Evolutionary conservation across 2,329 filamentous ascomycete genomes (phyloP).

Genomic region (Cercospora citrullina): DNA sequence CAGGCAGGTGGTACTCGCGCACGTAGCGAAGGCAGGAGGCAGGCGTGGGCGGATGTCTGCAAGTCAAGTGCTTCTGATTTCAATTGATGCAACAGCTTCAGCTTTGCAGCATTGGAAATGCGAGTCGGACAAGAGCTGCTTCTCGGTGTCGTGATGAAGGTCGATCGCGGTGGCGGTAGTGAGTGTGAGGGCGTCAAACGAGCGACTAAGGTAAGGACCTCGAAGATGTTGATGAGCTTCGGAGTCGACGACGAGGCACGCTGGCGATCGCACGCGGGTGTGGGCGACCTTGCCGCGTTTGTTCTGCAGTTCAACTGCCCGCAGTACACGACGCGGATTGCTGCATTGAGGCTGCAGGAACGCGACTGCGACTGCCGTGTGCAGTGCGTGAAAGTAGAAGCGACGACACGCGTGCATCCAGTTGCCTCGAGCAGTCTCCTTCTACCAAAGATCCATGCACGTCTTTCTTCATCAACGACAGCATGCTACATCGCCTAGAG

Average conservation of each 20-base stretch:
- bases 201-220: not conserved
- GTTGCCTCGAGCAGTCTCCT: not conserved
- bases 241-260: not conserved
- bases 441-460: not conserved
- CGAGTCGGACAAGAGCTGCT: not conserved
- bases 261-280: not conserved
- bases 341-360: not conserved
- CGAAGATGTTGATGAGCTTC: not conserved
- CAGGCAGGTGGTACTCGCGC: constrained; percentile 1
- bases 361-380: not conserved
- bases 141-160: not conserved
- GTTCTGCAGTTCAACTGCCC: not conserved
- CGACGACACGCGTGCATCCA: not conserved
- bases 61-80: not conserved
- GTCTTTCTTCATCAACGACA: not conserved
- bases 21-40: not conserved
- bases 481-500: too few relatives aligned
- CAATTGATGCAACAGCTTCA: constrained; percentile 3
- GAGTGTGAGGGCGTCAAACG: constrained; percentile 3
- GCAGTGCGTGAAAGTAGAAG: not conserved
- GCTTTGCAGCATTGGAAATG: not conserved
- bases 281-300: not conserved
- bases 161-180: not conserved
- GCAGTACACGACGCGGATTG: not conserved
- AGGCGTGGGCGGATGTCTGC: constrained; percentile 5